Conservation (phyloP, 1,139 yeast genomes). For the Geotrichum phurueaensis region DNA sequence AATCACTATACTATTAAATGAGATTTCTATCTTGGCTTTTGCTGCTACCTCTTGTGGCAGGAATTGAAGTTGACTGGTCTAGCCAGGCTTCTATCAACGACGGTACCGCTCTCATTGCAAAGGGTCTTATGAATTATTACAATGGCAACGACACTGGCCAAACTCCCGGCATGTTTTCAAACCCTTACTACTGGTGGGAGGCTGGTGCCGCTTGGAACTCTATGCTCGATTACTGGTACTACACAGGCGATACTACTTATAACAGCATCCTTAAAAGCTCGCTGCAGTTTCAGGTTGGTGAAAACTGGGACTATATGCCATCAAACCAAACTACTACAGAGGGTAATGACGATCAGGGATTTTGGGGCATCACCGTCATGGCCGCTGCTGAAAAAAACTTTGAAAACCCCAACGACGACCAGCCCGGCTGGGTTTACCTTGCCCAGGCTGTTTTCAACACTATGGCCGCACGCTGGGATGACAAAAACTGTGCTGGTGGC, state of each 20-base stretch:
- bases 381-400: slow-evolving; percentile 79
- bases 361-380: slow-evolving; percentile 84
- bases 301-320: slow-evolving; percentile 67
- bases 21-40: background rate
- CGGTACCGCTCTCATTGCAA: slow-evolving; percentile 51
- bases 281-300: slow-evolving; percentile 60
- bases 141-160: slow-evolving; percentile 49
- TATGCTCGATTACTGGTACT: slow-evolving; percentile 58
- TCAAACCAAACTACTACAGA: slow-evolving; percentile 67
- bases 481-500: slow-evolving; percentile 70
- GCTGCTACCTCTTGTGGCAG: background rate
- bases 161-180: slow-evolving; percentile 67
- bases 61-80: background rate
- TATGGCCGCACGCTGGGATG: slow-evolving; percentile 87
- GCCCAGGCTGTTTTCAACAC: slow-evolving; percentile 83
- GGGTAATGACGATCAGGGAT: slow-evolving; percentile 91
- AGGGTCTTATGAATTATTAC: slow-evolving; percentile 69
- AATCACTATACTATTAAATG: background rate
- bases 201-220: slow-evolving; percentile 90
- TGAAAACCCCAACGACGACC: slow-evolving; percentile 49
- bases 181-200: slow-evolving; percentile 92
- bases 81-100: slow-evolving; percentile 24
- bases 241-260: slow-evolving; percentile 58
- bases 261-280: slow-evolving; percentile 52
- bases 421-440: slow-evolving; percentile 62